These are phyloP conservation scores for Mortierella sp. DNA, from an alignment of 371 early-diverging fungal genomes.

Conservation along the genomic window DNA sequence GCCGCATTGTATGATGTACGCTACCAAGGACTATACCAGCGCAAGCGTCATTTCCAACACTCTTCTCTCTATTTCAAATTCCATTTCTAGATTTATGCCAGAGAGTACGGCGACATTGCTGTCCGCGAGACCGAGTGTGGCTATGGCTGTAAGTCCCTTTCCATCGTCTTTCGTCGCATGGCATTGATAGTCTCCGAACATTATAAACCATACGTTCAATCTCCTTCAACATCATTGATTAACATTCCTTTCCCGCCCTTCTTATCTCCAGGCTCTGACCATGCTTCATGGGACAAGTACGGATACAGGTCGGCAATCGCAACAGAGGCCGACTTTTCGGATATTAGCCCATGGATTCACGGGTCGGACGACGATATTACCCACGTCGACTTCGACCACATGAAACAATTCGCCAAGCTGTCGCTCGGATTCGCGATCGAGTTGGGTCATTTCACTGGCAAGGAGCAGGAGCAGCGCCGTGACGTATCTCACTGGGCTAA, in stretches of 20 bases:
- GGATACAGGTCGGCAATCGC: slow-evolving; percentile 91
- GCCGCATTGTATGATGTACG: slow-evolving; percentile 40
- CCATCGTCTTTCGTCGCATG: too few relatives aligned
- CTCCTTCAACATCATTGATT: too few relatives aligned
- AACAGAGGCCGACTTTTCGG: slow-evolving; percentile 86
- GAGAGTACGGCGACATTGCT: slow-evolving; percentile 66
- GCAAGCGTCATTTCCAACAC: background rate
- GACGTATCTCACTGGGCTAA: too few relatives aligned
- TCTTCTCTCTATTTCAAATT: background rate
- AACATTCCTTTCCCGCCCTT: background rate
- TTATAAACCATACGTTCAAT: too few relatives aligned
- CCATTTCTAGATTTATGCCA: slow-evolving; percentile 29
- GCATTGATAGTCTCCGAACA: background rate
- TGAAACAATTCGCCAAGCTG: slow-evolving; percentile 87
- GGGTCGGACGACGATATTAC: slow-evolving; percentile 77
- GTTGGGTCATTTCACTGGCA: slow-evolving; percentile 65
- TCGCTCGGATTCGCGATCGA: slow-evolving; percentile 90
- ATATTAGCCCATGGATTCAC: slow-evolving; percentile 84
- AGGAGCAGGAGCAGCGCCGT: slow-evolving; percentile 3
- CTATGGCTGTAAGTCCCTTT: slow-evolving; percentile 65
- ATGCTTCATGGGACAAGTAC: slow-evolving; percentile 91
- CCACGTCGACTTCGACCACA: slow-evolving; percentile 87
- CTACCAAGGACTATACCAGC: background rate
- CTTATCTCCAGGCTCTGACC: slow-evolving; percentile 72
- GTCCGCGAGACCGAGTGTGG: slow-evolving; percentile 78